phyloP scores from a whole-genome alignment of 371 early-diverging fungal genomes.

The Mycotypha africana region DNA sequence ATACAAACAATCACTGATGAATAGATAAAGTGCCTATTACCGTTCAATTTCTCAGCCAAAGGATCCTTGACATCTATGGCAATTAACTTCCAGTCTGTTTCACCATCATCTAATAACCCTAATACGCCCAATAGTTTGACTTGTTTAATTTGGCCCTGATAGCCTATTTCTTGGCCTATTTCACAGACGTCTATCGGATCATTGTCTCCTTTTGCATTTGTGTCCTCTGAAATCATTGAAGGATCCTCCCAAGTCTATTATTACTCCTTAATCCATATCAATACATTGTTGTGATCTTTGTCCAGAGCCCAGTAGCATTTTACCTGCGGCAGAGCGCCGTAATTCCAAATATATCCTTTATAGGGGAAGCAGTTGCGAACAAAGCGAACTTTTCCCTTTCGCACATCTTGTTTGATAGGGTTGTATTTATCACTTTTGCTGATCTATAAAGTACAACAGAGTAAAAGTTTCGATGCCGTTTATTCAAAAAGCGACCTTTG shows the following conservation, averaged over 20 bases:
- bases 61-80: slow-evolving; percentile 96
- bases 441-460: slow-evolving; percentile 48
- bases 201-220: slow-evolving; percentile 93
- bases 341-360: slow-evolving; percentile 99
- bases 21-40: slow-evolving; percentile 10
- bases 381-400: slow-evolving; percentile 98
- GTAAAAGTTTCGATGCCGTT: not conserved
- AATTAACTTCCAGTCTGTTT: slow-evolving; percentile 99
- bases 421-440: slow-evolving; percentile 91
- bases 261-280: not conserved
- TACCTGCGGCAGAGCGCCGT: slow-evolving; percentile 97
- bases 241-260: slow-evolving; percentile 99
- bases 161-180: slow-evolving; percentile 91
- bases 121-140: slow-evolving; percentile 98
- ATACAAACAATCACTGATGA: not conserved
- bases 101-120: slow-evolving; percentile 98
- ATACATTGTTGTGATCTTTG: not conserved
- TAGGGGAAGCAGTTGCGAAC: slow-evolving; percentile 99
- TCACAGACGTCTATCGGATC: slow-evolving; percentile 99
- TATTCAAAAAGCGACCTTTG: not conserved
- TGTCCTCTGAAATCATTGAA: slow-evolving; percentile 74
- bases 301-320: too few species aligned
- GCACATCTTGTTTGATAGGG: slow-evolving; percentile 99
- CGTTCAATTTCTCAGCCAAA: slow-evolving; percentile 87
- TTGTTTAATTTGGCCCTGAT: slow-evolving; percentile 96